Conservation (phyloP, 495 filamentous ascomycete genomes). For the Daldinia decipiens region DNA sequence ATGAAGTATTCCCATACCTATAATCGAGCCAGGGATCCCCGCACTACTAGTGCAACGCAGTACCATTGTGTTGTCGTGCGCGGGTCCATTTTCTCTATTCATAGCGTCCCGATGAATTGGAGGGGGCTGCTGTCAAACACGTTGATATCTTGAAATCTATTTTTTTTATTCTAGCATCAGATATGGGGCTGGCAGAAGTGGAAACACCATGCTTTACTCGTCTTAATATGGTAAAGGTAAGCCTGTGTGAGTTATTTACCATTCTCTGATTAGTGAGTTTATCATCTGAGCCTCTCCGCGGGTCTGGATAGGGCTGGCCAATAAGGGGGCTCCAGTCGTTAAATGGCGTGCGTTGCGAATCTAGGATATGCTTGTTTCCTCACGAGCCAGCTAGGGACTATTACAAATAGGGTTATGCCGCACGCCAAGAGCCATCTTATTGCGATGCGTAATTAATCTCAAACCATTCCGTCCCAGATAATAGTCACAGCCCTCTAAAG, state of each 20-base stretch:
- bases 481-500: background rate
- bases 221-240: too few relatives aligned
- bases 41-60: constrained; percentile 27
- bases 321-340: background rate
- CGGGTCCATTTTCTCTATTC: background rate
- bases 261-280: background rate
- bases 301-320: background rate
- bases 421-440: too few relatives aligned
- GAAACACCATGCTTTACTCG: background rate
- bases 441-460: background rate
- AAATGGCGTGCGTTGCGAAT: background rate
- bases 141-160: background rate
- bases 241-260: too few relatives aligned
- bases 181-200: background rate
- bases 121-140: background rate
- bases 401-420: background rate
- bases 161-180: background rate
- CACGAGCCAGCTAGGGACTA: background rate
- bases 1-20: too few relatives aligned
- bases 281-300: background rate
- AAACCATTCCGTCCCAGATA: background rate
- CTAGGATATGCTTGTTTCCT: background rate
- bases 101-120: too few relatives aligned
- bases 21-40: constrained; percentile 31
- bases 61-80: constrained; percentile 28